These are phyloP conservation scores for Pulveroboletus sp. DNA, from an alignment of 768 basidiomycete species.

Conservation along the genomic window DNA sequence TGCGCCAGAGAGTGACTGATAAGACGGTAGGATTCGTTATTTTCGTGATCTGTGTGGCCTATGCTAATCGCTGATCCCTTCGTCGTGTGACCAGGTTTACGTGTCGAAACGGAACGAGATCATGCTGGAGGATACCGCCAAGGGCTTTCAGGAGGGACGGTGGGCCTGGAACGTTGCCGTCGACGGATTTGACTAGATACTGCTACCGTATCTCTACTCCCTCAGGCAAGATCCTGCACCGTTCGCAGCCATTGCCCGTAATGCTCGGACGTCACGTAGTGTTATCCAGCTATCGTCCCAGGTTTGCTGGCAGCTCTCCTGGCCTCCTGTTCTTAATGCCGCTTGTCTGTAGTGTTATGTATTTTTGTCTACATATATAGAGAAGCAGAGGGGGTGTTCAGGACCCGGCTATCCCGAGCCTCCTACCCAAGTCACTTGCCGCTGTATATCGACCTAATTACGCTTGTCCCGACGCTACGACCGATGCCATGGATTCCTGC, in stretches of 20 bases:
- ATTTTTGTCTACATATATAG: not conserved
- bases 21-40: constrained; percentile 62
- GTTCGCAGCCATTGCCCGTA: not conserved
- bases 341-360: constrained; percentile 13
- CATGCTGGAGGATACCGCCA: constrained; percentile 89
- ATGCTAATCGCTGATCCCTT: not conserved
- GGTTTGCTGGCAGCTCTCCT: constrained; percentile 4
- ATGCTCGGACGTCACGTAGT: constrained; percentile 1
- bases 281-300: not conserved
- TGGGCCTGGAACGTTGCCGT: constrained; percentile 78
- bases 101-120: constrained; percentile 98
- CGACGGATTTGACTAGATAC: constrained; percentile 59
- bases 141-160: constrained; percentile 79
- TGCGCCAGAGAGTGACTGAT: constrained; percentile 92
- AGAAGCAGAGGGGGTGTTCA: too few species aligned
- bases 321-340: constrained; percentile 2
- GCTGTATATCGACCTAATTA: too few species aligned
- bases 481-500: too few species aligned
- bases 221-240: not conserved
- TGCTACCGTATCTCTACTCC: not conserved
- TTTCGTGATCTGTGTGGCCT: not conserved
- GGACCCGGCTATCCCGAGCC: too few species aligned
- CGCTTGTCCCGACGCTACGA: too few species aligned
- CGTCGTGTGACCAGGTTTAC: constrained; percentile 53
- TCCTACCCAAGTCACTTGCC: too few species aligned